Conservation (phyloP, 257 asterid species). For the Rhazya stricta region DNA sequence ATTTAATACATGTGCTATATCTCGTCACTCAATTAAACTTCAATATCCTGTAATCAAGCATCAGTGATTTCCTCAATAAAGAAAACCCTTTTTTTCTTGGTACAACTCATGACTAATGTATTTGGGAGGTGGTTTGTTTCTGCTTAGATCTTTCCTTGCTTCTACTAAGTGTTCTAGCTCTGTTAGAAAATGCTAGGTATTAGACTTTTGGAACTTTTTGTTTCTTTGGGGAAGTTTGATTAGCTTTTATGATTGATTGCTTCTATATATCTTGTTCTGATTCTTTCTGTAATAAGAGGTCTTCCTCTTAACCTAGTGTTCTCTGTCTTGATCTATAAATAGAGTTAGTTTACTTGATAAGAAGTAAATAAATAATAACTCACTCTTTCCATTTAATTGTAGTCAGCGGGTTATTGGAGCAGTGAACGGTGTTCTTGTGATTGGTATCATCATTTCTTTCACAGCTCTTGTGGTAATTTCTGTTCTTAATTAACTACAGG, state of each 20-base stretch:
- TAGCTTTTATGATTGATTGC: neutral
- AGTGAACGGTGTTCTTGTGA: conserved; percentile 70
- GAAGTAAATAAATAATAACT: neutral
- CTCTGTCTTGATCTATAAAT: neutral
- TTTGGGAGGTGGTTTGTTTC: neutral
- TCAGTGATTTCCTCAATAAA: too few relatives aligned
- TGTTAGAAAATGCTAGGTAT: too few relatives aligned
- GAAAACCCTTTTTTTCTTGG: neutral
- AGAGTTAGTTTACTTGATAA: neutral
- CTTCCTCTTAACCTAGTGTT: neutral
- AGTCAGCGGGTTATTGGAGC: conserved; percentile 87
- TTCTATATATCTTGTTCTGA: neutral
- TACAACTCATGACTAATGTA: neutral
- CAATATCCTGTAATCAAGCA: too few relatives aligned
- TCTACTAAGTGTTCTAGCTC: neutral
- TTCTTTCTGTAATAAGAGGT: neutral
- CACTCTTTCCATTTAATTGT: conserved; percentile 17
- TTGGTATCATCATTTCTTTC: conserved; percentile 65
- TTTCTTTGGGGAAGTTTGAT: neutral
- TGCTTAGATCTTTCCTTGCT: neutral
- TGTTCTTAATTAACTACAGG: neutral
- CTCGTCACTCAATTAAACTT: too few relatives aligned
- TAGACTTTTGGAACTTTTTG: neutral
- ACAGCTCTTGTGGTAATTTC: conserved; percentile 76
- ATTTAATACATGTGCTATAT: too few relatives aligned